Evolutionary conservation across 768 basidiomycete species (phyloP).

Genomic region (Termitomyces sp.): DNA sequence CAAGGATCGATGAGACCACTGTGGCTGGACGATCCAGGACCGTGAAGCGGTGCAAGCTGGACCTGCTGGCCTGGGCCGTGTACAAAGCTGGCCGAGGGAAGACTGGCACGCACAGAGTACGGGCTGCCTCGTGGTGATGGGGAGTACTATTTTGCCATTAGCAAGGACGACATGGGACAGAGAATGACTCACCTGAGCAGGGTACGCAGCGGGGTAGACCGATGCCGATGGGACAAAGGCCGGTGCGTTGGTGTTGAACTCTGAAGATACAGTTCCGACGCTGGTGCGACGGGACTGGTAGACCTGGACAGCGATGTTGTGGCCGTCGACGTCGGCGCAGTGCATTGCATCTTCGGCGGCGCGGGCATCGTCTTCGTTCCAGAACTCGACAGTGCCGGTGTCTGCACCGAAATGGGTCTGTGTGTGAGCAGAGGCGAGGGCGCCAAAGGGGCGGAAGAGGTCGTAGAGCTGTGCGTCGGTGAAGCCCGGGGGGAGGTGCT

Average conservation of each 20-base stretch:
- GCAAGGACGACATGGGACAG: neutral
- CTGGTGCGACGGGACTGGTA: slow-evolving; percentile 69
- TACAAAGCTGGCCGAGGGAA: slow-evolving; percentile 59
- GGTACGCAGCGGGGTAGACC: slow-evolving; percentile 52
- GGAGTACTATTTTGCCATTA: slow-evolving; percentile 43
- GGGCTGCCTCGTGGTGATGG: slow-evolving; percentile 57
- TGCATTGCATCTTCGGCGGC: slow-evolving; percentile 80
- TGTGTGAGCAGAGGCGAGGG: slow-evolving; percentile 73
- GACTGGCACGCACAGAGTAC: slow-evolving; percentile 42
- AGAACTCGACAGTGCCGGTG: slow-evolving; percentile 80
- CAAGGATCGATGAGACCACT: slow-evolving; percentile 89
- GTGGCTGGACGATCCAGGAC: slow-evolving; percentile 80
- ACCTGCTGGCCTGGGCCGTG: slow-evolving; percentile 92
- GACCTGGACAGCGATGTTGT: slow-evolving; percentile 80
- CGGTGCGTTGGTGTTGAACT: slow-evolving; percentile 74
- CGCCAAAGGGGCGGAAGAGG: slow-evolving; percentile 80
- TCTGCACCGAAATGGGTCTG: slow-evolving; percentile 77
- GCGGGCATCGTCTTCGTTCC: slow-evolving; percentile 83
- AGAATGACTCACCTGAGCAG: slow-evolving; percentile 48
- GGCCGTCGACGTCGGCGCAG: slow-evolving; percentile 78
- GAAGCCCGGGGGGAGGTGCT: slow-evolving; percentile 72
- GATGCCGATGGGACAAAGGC: slow-evolving; percentile 78
- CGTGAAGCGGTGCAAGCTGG: slow-evolving; percentile 70
- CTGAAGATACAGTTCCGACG: slow-evolving; percentile 42
- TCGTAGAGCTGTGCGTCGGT: slow-evolving; percentile 79